Evolutionary conservation across 139 green algal genomes (phyloP), one percentile per base, ranked within the genome.

Genomic region (Tetraselmis striata): DNA sequence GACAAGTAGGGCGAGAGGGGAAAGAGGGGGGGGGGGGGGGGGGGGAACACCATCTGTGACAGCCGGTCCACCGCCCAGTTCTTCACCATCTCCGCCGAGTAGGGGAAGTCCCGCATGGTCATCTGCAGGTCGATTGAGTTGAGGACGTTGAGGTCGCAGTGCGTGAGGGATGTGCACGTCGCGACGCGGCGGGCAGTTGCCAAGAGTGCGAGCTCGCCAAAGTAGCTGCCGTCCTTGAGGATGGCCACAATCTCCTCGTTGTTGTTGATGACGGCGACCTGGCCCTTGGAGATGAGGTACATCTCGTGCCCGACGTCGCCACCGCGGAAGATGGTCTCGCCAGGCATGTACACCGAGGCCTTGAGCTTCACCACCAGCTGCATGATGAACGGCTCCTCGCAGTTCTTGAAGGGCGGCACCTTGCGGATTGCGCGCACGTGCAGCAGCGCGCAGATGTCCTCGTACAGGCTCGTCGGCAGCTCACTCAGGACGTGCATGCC

Each of bases 261-360:
- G 25, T 75, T 82, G 83, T 93, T 93, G 5, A 85, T 75, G 25
- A 93, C 89, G 0, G 89, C 88, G 26, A 92, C 85, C 28, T 88
- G 30, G 27, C 89, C 89, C 84, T 91, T 93, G 28, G 83, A 87
- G 76, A 93, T 92, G 78, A 93, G 86, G 81, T 90, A 90, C 88
- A 93, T 91, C 67, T 91, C 86, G 31, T 90, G 86, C 5, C 89
- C 89, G 22, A 91, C 88, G 59, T 94, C 88, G 1, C 90, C 90
- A 2, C 87, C 84, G 1, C 77, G 77, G 77, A 92, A 94, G 59
- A 94, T 86, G 75, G 86, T 79, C 81, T 94, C 90, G 0, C 83
- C 77, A 1, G 85, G 79, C 83, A 91, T 77, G 80, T 87, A 92
- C 31, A 94, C 84, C 5, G 75, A 67, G 58, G 91, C 77, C 23